Percentiles rank a stretch among this genome's conserved stretches.
Evolutionary conservation across 352 stramenopile genomes (phyloP).

Genomic region (Phytophthora idaei): DNA sequence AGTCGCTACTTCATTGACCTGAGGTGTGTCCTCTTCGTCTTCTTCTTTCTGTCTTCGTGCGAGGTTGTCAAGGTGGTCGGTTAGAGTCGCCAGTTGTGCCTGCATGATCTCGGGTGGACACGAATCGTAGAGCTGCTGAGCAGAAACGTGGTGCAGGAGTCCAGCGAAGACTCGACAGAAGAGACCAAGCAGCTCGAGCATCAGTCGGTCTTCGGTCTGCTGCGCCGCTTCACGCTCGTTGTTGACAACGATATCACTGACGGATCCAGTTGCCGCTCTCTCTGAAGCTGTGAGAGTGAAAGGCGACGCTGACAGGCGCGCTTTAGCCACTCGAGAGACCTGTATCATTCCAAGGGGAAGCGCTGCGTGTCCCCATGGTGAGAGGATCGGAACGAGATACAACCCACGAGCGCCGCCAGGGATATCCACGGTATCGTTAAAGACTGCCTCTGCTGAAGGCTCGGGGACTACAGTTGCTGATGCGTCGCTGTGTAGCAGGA

Average conservation of each 20-base stretch:
- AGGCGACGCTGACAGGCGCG: constrained; percentile 23
- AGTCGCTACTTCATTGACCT: not conserved
- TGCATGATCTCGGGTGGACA: constrained; percentile 60
- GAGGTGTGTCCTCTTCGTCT: constrained; percentile 1
- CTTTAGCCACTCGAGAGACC: constrained; percentile 50
- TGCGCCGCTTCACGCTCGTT: constrained; percentile 53
- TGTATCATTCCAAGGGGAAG: constrained; percentile 70
- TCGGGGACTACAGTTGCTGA: constrained; percentile 44
- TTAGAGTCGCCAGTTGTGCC: constrained; percentile 50
- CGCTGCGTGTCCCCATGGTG: constrained; percentile 43
- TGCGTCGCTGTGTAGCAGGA: constrained; percentile 24
- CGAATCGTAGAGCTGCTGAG: constrained; percentile 53
- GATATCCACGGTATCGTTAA: constrained; percentile 79
- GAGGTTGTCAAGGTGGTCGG: constrained; percentile 39
- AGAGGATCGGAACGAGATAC: constrained; percentile 64
- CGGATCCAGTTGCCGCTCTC: constrained; percentile 2
- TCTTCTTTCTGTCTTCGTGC: constrained; percentile 20
- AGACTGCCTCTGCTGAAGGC: constrained; percentile 53
- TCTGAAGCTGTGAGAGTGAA: constrained; percentile 29
- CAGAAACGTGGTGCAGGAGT: constrained; percentile 59
- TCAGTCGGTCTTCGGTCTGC: constrained; percentile 54
- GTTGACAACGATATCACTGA: constrained; percentile 26
- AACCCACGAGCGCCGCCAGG: constrained; percentile 56
- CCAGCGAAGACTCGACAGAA: constrained; percentile 66
- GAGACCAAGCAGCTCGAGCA: constrained; percentile 56